Conservation (phyloP, 176 grass and related monocot genomes). For the Neostapfia colusana region DNA sequence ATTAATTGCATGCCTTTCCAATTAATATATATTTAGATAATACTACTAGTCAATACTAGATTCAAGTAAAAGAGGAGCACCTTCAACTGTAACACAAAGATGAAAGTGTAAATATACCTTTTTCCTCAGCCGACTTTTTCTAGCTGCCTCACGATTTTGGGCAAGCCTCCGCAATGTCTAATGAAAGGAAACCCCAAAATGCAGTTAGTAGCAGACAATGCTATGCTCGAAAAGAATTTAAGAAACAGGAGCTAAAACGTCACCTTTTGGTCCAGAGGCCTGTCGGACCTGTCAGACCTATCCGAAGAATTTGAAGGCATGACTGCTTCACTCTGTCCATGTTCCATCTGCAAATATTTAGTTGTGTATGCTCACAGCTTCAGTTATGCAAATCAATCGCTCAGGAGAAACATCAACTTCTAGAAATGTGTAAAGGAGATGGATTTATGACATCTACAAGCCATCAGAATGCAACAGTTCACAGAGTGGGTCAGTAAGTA, state of each 20-base stretch:
- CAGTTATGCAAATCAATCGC: background rate
- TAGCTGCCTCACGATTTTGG: conserved; percentile 76
- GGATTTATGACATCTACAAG: background rate
- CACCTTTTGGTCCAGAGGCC: conserved; percentile 76
- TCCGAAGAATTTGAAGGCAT: conserved; percentile 67
- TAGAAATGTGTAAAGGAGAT: background rate
- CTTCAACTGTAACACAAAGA: background rate
- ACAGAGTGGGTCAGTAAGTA: background rate
- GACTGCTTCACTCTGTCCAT: conserved; percentile 33
- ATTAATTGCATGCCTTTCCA: background rate
- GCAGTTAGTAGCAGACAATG: conserved; percentile 15
- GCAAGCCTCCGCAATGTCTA: conserved; percentile 64
- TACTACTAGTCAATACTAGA: background rate
- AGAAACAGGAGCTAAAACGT: background rate
- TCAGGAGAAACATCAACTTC: background rate
- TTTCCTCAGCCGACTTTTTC: conserved; percentile 74
- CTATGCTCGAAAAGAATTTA: background rate
- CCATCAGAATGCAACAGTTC: background rate
- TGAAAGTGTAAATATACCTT: conserved; percentile 40
- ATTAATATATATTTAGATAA: background rate
- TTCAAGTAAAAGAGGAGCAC: background rate
- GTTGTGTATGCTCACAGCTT: background rate
- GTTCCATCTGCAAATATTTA: conserved; percentile 47
- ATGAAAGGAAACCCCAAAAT: background rate
- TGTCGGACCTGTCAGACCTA: conserved; percentile 62